phyloP scores from a whole-genome alignment of 345 rosid genomes.

The Eucalyptus decipiens region DNA sequence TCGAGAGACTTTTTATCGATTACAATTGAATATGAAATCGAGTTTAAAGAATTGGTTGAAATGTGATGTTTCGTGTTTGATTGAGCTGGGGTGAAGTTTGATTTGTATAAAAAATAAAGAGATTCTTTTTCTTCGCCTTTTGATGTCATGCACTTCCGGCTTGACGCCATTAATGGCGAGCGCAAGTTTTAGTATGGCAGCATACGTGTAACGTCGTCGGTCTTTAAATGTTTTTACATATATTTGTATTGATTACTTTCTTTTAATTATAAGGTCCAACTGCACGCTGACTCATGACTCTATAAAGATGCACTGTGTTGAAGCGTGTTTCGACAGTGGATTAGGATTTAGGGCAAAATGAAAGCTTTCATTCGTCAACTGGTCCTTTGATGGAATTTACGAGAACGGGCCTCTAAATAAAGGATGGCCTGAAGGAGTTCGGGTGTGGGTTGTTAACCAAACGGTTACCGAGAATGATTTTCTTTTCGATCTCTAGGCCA shows the following conservation, averaged over 20 bases:
- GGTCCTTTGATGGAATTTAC: not conserved
- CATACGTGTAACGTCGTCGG: not conserved
- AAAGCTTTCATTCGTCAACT: not conserved
- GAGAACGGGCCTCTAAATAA: not conserved
- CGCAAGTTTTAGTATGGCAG: not conserved
- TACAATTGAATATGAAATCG: not conserved
- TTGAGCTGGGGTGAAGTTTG: not conserved
- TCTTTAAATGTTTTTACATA: not conserved
- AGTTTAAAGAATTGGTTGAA: rapidly evolving
- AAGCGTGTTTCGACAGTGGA: not conserved
- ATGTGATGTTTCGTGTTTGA: rapidly evolving
- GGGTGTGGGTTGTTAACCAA: not conserved
- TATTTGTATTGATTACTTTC: not conserved
- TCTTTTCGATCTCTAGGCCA: not conserved
- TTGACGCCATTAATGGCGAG: not conserved
- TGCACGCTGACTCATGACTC: not conserved
- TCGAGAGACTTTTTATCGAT: not conserved
- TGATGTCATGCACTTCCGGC: not conserved
- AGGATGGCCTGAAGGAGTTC: not conserved
- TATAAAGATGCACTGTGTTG: not conserved
- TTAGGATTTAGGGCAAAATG: not conserved
- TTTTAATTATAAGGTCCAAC: not conserved
- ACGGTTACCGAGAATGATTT: not conserved
- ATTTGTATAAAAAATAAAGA: not conserved
- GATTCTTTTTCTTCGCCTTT: not conserved